A percentile compares a stretch with the other conserved stretches of the same genome.
Conservation (phyloP, 2,329 filamentous ascomycete genomes). For the Aspergillus tanneri region DNA sequence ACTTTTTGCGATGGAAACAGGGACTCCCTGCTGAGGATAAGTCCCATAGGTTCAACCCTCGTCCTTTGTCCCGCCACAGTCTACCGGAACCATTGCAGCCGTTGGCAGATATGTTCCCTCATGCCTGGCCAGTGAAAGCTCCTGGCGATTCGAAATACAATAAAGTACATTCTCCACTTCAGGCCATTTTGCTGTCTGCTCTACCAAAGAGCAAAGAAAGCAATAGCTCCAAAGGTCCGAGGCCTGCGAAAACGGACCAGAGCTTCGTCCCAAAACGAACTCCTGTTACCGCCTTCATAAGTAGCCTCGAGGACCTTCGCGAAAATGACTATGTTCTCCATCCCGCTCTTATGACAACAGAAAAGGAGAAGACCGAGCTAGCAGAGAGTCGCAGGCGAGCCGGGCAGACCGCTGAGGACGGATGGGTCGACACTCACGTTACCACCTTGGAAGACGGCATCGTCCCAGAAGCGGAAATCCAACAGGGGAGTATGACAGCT, state of each 20-base stretch:
- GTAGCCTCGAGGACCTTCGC: conserved; percentile 68
- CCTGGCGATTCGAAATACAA: conserved; percentile 80
- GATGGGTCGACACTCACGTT: conserved; percentile 81
- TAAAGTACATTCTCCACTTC: conserved; percentile 81
- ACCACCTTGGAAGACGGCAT: conserved; percentile 64
- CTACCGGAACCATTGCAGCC: conserved; percentile 57
- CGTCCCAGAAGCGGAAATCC: conserved; percentile 67
- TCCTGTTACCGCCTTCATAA: conserved; percentile 76
- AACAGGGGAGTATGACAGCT: conserved; percentile 78
- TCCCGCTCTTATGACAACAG: conserved; percentile 66
- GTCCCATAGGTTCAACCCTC: conserved; percentile 36
- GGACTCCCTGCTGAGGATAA: conserved; percentile 37
- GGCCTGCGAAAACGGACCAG: conserved; percentile 62
- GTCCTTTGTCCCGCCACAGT: conserved; percentile 28
- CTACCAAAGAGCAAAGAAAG: conserved; percentile 68
- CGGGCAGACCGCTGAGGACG: conserved; percentile 55
- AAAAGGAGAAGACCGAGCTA: conserved; percentile 55
- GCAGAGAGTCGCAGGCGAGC: conserved; percentile 53
- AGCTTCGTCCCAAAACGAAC: conserved; percentile 74
- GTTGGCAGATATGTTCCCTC: conserved; percentile 78
- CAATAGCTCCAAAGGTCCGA: conserved; percentile 57
- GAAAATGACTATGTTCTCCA: conserved; percentile 85
- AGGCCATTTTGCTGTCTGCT: conserved; percentile 76
- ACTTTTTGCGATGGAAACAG: conserved; percentile 42
- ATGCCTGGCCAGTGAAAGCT: conserved; percentile 85